Base-by-base conservation (phyloP, 2,329 filamentous ascomycete genomes). In the Penicillium sp. region DNA sequence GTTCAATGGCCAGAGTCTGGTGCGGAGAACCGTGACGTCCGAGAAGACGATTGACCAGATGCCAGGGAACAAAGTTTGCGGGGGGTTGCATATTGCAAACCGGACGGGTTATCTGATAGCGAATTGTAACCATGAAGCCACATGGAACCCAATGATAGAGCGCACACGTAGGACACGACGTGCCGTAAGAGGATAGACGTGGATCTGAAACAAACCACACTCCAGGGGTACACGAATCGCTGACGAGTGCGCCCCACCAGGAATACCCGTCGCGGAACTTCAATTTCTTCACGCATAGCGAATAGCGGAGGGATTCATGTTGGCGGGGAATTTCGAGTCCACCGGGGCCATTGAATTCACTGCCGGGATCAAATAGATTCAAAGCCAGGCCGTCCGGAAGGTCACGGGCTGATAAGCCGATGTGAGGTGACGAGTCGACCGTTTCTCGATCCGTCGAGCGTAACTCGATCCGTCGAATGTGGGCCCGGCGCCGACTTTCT, bases 201-300 rank as follows among this genome's bases (percentile, higher is more conserved):
- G 40, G 13, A 48, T 45, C 18, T 53, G 46, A 49, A 48, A 49
- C 45, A 27, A 49, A 4, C 20, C 38, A 42, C 30, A 30, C 40
- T 36, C 41, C 50, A 48, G 36, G 44, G 41, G 45, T 20, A 42
- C 36, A 39, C 48, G 46, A 55, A 52, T 47, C 14, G 52, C 49
- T 57, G 52, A 55, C 52, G 52, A 55, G 35, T 45, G 24, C 27
- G 55, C 47, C 49, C 55, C 55, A 55, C 55, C 27, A 24, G 18
- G 16, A 40, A n/a, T 36, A 25, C 13, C 30, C 5, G 10, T 36
- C 4, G 16, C 33, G 1, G 16, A 18, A 5, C 28, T 35, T 30
- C n/a, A 16, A 43, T 16, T 31, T n/a, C 25, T 44, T 18, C 7
- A 20, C n/a, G n/a, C 9, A 11, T n/a, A 38, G 9, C 11, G 35